Percentiles rank a stretch among this genome's conserved stretches.
Evolutionary conservation across 2,329 filamentous ascomycete species (phyloP).

Genomic region (Epichloe festucae): DNA sequence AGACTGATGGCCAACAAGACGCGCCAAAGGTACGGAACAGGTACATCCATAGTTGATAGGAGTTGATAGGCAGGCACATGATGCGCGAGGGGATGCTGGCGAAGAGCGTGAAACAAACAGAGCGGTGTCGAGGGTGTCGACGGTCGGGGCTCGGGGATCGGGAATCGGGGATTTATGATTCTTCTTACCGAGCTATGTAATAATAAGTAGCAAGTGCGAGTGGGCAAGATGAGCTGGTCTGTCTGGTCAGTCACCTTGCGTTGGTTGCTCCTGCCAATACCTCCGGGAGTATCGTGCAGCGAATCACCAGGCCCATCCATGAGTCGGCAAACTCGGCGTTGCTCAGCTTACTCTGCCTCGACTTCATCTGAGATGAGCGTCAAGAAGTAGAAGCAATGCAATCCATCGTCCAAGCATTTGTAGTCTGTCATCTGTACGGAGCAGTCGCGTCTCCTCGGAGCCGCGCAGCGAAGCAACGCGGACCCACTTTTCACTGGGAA

Average conservation of each 20-base stretch:
- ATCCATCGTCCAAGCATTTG: too few species aligned
- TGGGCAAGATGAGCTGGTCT: neutral
- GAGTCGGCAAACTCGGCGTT: too few species aligned
- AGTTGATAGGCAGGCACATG: neutral
- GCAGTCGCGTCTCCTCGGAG: too few species aligned
- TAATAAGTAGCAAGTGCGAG: neutral
- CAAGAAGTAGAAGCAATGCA: too few species aligned
- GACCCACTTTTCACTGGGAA: slow-evolving; percentile 3
- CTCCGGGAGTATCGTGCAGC: neutral
- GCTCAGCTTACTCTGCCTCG: too few species aligned
- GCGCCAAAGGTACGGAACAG: neutral
- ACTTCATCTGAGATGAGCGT: too few species aligned
- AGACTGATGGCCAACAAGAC: neutral
- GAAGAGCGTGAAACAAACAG: neutral
- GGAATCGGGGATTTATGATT: neutral
- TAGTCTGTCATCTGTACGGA: too few species aligned
- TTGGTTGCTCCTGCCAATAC: neutral
- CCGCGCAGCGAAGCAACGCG: neutral
- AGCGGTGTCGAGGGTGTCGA: neutral
- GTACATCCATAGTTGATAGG: neutral
- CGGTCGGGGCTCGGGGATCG: neutral
- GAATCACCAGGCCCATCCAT: neutral
- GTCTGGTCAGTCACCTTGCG: neutral
- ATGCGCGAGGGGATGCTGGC: neutral
- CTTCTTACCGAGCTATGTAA: neutral